A percentile compares a stretch with the other conserved stretches of the same genome.
These are phyloP conservation scores for Fraxinus velutina DNA, from an alignment of 305 asterid genomes.

Conservation along the genomic window DNA sequence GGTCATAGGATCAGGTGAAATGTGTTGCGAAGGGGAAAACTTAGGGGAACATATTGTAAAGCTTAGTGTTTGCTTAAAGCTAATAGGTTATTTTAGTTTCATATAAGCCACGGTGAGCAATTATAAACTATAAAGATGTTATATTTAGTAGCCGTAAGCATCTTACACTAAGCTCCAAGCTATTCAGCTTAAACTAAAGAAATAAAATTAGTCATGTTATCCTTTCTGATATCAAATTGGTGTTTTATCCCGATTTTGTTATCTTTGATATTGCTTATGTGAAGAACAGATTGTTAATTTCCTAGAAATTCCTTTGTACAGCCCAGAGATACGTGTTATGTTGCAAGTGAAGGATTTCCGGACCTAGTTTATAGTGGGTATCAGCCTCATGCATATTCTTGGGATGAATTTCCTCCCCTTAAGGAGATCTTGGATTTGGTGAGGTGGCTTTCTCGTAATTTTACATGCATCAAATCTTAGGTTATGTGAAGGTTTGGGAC, in stretches of 20 bases:
- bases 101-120: background rate
- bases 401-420: slow-evolving; percentile 88
- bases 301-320: slow-evolving; percentile 25
- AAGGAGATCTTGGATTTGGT: slow-evolving; percentile 71
- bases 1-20: background rate
- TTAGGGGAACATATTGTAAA: background rate
- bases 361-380: slow-evolving; percentile 76
- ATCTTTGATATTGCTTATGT: background rate
- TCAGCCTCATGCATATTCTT: slow-evolving; percentile 71
- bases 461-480: background rate
- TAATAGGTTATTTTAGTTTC: background rate
- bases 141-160: background rate
- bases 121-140: background rate
- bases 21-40: background rate
- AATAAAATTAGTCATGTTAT: background rate
- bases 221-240: background rate
- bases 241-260: background rate
- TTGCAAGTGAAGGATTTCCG: slow-evolving; percentile 68
- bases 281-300: background rate
- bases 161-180: background rate
- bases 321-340: slow-evolving; percentile 87
- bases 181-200: background rate
- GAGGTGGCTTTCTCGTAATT: slow-evolving; percentile 22
- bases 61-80: background rate
- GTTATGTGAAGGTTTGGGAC: slow-evolving; percentile 8